Evolutionary conservation across 345 rosid species (phyloP), one percentile per base, ranked within the genome.

Genomic region (Crucihimalaya himalaica): DNA sequence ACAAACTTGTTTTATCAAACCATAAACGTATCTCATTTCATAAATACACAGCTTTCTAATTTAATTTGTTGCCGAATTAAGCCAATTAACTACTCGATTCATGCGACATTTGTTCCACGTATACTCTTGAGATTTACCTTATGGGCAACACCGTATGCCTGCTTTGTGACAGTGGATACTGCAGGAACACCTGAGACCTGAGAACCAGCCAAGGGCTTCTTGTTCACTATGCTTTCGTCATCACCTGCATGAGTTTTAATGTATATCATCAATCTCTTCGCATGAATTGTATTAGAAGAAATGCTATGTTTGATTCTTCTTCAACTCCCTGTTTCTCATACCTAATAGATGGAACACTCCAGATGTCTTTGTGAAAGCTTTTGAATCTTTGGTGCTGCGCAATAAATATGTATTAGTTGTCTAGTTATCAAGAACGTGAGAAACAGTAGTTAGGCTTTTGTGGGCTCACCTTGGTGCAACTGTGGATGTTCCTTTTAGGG

Each of bases 321-420:
- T 63, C 66, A 3, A 43, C 19, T 47, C 53, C 31, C 1, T 45
- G 39, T 50, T 32, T 60, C 57, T 69, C 88, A 42, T 86, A 92
- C 99, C 97, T 57, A 88, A 48, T 4, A 96, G 82, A 71, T 88
- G 87, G 80, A 96, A 92, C 79, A 76, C 86, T 42, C 81, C 86
- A 64, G 92, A 74, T 34, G 82, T 76, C 69, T 69, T 76, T 20
- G 70, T 78, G 54, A 81, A 77, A 64, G 79, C 61, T 74, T 89
- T 87, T 55, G 81, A 35, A 45, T 84, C 89, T 76, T 83, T 86
- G 9, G 73, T 58, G 79, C 97, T 89, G 91, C 82, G 81, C 19
- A 46, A 50, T 66, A 48, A 71, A 46, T 29, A 42, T 13, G 51
- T 18, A 59, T 45, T n/a, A 63, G 75, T 13, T 16, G 25, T 18